These are phyloP conservation scores for Gomphus bonarii DNA, from an alignment of 1,284 basidiomycete species.

Conservation along the genomic window DNA sequence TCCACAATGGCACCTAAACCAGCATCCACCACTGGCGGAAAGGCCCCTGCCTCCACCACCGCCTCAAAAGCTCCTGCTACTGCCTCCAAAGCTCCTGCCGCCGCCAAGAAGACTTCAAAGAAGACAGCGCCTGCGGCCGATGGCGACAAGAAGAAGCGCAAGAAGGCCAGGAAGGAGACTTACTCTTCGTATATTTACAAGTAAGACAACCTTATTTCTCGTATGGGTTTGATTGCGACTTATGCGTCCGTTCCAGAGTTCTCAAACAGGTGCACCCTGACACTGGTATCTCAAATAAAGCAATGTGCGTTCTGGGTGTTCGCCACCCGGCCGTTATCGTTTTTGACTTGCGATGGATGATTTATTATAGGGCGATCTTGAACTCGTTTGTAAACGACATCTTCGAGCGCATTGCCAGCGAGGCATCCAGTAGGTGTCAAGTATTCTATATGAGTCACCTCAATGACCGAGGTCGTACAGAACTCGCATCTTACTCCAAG, in stretches of 20 bases:
- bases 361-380: constrained; percentile 34
- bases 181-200: constrained; percentile 67
- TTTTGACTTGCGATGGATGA: not conserved
- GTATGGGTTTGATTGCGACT: constrained; percentile 7
- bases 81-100: constrained; percentile 20
- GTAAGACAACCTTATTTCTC: constrained; percentile 26
- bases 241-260: constrained; percentile 28
- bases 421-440: constrained; percentile 50
- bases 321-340: not conserved
- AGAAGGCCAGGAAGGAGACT: constrained; percentile 53
- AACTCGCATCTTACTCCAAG: constrained; percentile 66
- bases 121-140: constrained; percentile 36
- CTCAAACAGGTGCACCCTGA: constrained; percentile 68
- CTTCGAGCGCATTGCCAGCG: constrained; percentile 62
- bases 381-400: constrained; percentile 67
- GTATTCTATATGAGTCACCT: constrained; percentile 2
- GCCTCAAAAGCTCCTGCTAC: constrained; percentile 45
- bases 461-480: constrained; percentile 18
- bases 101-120: constrained; percentile 34
- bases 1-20: constrained; percentile 8
- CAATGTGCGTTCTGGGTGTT: constrained; percentile 31
- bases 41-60: constrained; percentile 42
- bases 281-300: constrained; percentile 71
- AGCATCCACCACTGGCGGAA: constrained; percentile 30
- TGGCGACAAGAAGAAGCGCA: constrained; percentile 50